Base-by-base conservation (phyloP, 768 basidiomycete species). In the Mycena galopus region DNA sequence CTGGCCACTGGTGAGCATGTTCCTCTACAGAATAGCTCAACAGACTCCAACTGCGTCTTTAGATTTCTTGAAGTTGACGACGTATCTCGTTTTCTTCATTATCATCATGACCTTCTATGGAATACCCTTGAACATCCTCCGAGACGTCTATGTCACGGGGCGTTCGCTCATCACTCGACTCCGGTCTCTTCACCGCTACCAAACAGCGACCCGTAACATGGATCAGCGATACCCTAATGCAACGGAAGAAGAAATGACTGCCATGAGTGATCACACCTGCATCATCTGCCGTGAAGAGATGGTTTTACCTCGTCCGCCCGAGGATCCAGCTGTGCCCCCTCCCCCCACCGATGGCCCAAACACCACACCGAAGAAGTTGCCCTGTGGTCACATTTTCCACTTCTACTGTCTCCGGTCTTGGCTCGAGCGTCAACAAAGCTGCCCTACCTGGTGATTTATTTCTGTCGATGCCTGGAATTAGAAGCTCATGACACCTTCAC, bases 271-370 rank as follows among this genome's bases (percentile, higher is more conserved):
- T 82, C 90, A 90, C 68, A 98, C 96, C 3, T 99, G 98, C 79
- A 99, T 99, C 76, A 98, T 99, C 73, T 99, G 98, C 78, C 90
- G 98, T 16, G 98, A 99, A 82, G 98, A 99, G 79, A 96, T 99
- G 96, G 79, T 86, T 64, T 81, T 87, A 44, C 85, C 82, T 69
- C 80, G 64, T 35, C 75, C 73, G 42, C 51, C 71, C 25, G 80
- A 77, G 66, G 77, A 76, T 35, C 69, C 75, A 25, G 81, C 81
- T 51, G 81, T 77, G 57, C 76, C 79, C 29, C 78, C 79, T 74
- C 78, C 69, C 27, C 80, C 77, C 72, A 58, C 78, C 57, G 92
- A 95, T 74, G 95, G 94, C 14, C 94, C 95, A 11, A 98, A 98
- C 78, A 95, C 95, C 65, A 97, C 96, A 17, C 97, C 97, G 2